A percentile compares a stretch with the other conserved stretches of the same genome.
Evolutionary conservation across 768 basidiomycete genomes (phyloP).

Genomic region (Rubroboletus satanas): DNA sequence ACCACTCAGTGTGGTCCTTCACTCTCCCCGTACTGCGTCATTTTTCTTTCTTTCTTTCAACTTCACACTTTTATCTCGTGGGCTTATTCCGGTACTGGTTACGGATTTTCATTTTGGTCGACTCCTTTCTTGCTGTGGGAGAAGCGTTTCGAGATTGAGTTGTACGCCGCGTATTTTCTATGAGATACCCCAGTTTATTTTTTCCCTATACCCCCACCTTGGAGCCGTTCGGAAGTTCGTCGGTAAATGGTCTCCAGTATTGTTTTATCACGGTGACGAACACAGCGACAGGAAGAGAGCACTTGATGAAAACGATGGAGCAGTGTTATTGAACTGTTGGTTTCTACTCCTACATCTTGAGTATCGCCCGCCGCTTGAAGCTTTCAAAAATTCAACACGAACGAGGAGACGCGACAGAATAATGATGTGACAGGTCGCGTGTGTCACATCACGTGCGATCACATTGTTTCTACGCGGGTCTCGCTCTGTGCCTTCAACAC

Average conservation of each 20-base stretch:
- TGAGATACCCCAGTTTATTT: constrained; percentile 25
- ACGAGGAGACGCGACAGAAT: not conserved
- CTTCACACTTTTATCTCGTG: constrained; percentile 2
- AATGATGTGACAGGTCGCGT: constrained; percentile 24
- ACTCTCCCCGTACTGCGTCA: not conserved
- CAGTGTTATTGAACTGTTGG: not conserved
- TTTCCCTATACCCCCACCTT: constrained; percentile 2
- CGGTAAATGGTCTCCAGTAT: not conserved
- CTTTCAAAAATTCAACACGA: no score
- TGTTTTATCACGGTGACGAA: not conserved
- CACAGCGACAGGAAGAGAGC: not conserved
- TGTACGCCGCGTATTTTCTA: constrained; percentile 19
- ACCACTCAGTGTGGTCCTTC: constrained; percentile 1
- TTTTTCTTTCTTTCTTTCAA: not conserved
- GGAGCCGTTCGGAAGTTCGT: not conserved
- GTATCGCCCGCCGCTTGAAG: not conserved
- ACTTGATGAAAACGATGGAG: not conserved
- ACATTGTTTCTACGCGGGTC: constrained; percentile 3
- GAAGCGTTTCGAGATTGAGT: not conserved
- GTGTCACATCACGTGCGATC: constrained; percentile 23
- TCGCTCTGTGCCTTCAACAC: not conserved
- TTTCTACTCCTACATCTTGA: not conserved
- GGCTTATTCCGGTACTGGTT: constrained; percentile 18
- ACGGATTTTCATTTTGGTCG: constrained; percentile 17
- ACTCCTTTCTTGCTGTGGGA: constrained; percentile 1